Base-by-base conservation (phyloP, 2,329 filamentous ascomycete genomes). In the Eutypa lata region DNA sequence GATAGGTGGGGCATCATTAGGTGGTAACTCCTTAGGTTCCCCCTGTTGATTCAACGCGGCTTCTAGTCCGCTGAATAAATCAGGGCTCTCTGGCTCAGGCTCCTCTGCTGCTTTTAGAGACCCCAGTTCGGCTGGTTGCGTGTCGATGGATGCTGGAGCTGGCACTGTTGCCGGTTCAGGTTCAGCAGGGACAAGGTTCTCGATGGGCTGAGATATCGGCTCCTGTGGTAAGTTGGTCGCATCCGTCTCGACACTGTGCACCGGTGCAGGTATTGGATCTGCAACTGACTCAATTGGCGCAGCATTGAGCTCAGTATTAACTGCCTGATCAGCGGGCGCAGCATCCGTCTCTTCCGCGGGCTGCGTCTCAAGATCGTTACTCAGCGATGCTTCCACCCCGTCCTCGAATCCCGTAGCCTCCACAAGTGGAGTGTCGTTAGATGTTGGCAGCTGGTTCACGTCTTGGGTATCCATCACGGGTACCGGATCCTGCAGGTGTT, bases 61-160 rank as follows among this genome's bases (percentile, higher is more conserved):
- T 58, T 78, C 72, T 1, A 78, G 61, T n/a, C 70, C 73, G n/a
- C 70, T 72, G 21, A 78, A 69, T 35, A 78, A 51, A 59, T 79
- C 75, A 7, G 73, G 68, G 24, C 74, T 73, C 14, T 72, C 70
- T 2, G 69, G 63, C 31, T 66, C 67, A 18, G 68, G 66, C 10
- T 70, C 66, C 14, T 62, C 60, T 16, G 57, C 55, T 6, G 55
- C 56, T 1, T 65, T 61, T 3, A 61, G 43, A 31, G 26, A 31
- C 14, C 59, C 57, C 11, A 57, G 28, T 22, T 53, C 24, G 19
- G 57, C 57, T 5, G 55, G 51, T 28, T 54, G 53, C 10, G 59
- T 47, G 33, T 54, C 57, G 16, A 50, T 28, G n/a, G 46, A 37
- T 24, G 16, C 47, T 16, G 58, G 49, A 18, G 57, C 50, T 10